Percentiles rank a stretch among this genome's conserved stretches.
Conservation (phyloP, 2,329 filamentous ascomycete genomes). For the Penicillium sclerotigenum region DNA sequence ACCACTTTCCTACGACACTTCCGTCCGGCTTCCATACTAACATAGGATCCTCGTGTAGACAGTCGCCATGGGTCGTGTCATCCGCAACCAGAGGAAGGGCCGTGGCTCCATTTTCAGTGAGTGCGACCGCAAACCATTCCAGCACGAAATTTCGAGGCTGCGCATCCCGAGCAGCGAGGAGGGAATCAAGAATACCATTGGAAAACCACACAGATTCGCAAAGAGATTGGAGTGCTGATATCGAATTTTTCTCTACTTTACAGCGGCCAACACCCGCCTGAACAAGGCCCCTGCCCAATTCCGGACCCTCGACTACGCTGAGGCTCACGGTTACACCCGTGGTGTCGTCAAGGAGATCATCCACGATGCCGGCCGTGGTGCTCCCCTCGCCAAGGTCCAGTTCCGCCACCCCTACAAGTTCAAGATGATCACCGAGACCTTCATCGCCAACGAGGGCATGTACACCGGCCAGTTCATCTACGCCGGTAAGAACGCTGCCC, state of each 20-base stretch:
- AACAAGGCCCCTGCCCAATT: constrained; percentile 96
- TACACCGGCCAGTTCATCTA: constrained; percentile 99
- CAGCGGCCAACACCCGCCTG: constrained; percentile 79
- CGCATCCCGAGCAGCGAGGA: constrained; percentile 14
- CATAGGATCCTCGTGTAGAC: constrained; percentile 34
- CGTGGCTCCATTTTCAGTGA: constrained; percentile 74
- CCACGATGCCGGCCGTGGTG: constrained; percentile 97
- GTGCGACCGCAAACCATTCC: constrained; percentile 45
- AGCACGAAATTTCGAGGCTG: constrained; percentile 17
- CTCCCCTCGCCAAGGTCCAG: constrained; percentile 91
- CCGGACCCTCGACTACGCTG: constrained; percentile 92
- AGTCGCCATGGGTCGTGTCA: constrained; percentile 64
- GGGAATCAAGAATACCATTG: constrained; percentile 8
- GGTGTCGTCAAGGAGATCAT: constrained; percentile 99
- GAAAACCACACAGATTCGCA: constrained; percentile 4
- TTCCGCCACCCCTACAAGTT: constrained; percentile 99
- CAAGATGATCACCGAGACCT: constrained; percentile 97
- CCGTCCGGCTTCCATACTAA: constrained; percentile 35
- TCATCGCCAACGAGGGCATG: constrained; percentile 99
- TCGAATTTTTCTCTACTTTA: constrained; percentile 27
- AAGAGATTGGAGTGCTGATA: constrained; percentile 33
- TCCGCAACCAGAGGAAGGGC: constrained; percentile 74
- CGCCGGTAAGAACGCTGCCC: constrained; percentile 95
- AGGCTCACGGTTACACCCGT: constrained; percentile 95
- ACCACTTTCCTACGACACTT: constrained; percentile 30